phyloP scores from a whole-genome alignment of 768 basidiomycete genomes.

The Mycena alexandri region DNA sequence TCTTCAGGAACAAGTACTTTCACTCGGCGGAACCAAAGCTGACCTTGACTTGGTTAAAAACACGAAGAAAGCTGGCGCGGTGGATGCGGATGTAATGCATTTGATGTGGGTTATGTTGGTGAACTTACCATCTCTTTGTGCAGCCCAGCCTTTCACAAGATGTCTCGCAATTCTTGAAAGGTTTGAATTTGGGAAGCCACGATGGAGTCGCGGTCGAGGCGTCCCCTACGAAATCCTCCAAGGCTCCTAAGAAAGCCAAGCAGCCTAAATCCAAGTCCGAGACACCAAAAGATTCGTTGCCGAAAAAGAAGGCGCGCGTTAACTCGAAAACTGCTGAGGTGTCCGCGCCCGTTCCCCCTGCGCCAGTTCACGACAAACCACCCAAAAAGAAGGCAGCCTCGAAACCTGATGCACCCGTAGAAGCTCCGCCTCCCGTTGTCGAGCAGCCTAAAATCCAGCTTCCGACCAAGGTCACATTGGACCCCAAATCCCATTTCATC shows the following conservation, averaged over 20 bases:
- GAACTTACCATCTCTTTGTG: conserved; percentile 10
- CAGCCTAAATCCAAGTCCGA: conserved; percentile 16
- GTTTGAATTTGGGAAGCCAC: conserved; percentile 47
- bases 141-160: conserved; percentile 60
- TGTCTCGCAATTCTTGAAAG: conserved; percentile 61
- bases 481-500: conserved; percentile 55
- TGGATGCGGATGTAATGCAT: conserved; percentile 49
- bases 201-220: conserved; percentile 18
- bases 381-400: conserved; percentile 40
- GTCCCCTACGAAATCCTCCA: conserved; percentile 37
- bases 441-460: conserved; percentile 43
- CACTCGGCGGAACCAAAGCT: conserved; percentile 61
- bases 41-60: conserved; percentile 62
- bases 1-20: conserved; percentile 51
- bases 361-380: conserved; percentile 12
- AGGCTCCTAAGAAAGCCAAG: conserved; percentile 24
- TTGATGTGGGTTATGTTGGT: not conserved
- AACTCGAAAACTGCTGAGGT: conserved; percentile 27
- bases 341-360: not conserved
- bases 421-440: conserved; percentile 8
- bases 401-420: conserved; percentile 32
- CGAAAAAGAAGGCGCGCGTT: conserved; percentile 26
- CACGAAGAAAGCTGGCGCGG: conserved; percentile 49
- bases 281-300: conserved; percentile 31
- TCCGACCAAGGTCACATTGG: conserved; percentile 51